Base-by-base conservation (phyloP, 352 stramenopile genomes). In the Phytophthora pistaciae region DNA sequence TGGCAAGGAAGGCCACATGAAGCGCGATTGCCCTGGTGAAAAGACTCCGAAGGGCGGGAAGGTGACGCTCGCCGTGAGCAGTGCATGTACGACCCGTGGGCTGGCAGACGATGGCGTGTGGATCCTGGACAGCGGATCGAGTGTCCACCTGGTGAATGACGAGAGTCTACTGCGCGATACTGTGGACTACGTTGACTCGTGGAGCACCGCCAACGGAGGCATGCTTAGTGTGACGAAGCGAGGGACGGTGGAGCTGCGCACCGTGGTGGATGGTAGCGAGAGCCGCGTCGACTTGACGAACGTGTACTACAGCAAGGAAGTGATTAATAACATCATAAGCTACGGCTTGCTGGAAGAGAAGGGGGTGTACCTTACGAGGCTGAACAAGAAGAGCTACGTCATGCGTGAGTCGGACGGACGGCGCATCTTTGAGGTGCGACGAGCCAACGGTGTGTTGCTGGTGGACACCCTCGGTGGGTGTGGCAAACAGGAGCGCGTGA, bases 271-370 rank as follows among this genome's bases (percentile, higher is more conserved):
- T 46, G 38, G 38, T 13, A 46, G 38, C 11, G 38, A 46, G 38
- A 20, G 38, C 38, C 38, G 38, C 9, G 38, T 46, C 38, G 38
- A 46, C 38, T 46, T 46, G 38, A 46, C 38, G 38, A 46, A 46
- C 38, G 38, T 46, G 38, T 46, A 46, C 38, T 46, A 46, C 38
- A 46, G 38, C 38, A 46, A 46, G 38, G 38, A 13, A 20, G 38
- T 46, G 38, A 46, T 46, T 46, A 46, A 46, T 46, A 46, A 46
- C 38, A 46, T 46, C 38, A 46, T 46, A 20, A 46, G 38, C 38
- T 46, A 46, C 38, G 38, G 38, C 38, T 46, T 46, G 38, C 38
- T 46, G 10, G 38, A 46, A 18, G 38, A 20, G 0, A 46, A 46
- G 11, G 38, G 38, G 38, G 38, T 46, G 38, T 46, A 46, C 38